phyloP scores from a whole-genome alignment of 2,329 filamentous ascomycete species.

The Orbilia blumenaviensis region DNA sequence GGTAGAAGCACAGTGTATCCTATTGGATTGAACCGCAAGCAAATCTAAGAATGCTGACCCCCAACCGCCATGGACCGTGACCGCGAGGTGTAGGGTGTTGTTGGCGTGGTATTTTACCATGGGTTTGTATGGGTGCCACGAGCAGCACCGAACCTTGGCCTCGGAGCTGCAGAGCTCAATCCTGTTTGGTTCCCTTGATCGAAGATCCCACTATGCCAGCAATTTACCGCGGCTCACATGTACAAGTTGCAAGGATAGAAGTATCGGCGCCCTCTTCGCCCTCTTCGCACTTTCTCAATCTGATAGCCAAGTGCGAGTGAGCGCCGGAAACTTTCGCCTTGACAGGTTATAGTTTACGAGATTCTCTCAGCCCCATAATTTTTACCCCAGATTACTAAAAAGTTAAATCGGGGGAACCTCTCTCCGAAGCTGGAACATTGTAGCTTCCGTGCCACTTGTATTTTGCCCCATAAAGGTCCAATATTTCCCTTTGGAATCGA shows the following conservation, averaged over 20 bases:
- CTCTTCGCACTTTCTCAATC: constrained; percentile 30
- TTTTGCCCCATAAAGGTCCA: neutral
- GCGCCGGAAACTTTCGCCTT: constrained; percentile 18
- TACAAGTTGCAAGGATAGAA: neutral
- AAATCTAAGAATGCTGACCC: too few species aligned
- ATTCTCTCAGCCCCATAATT: constrained; percentile 12
- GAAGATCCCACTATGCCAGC: neutral
- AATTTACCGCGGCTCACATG: constrained; percentile 33
- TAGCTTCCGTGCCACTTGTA: neutral
- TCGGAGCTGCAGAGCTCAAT: too few species aligned
- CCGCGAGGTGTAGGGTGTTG: neutral
- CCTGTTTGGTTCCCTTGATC: neutral
- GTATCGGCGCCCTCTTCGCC: too few species aligned
- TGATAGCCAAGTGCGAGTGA: neutral
- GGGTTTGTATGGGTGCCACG: neutral
- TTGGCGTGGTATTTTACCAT: neutral
- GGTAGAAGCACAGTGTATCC: too few species aligned
- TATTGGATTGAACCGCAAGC: too few species aligned
- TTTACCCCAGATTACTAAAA: neutral
- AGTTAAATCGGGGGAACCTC: neutral
- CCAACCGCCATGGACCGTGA: too few species aligned
- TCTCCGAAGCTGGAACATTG: neutral
- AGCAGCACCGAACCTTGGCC: too few species aligned
- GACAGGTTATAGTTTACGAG: neutral
- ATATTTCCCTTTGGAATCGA: neutral